Evolutionary conservation across 2,329 filamentous ascomycete species (phyloP).

Genomic region (Drechslerella dactyloides): DNA sequence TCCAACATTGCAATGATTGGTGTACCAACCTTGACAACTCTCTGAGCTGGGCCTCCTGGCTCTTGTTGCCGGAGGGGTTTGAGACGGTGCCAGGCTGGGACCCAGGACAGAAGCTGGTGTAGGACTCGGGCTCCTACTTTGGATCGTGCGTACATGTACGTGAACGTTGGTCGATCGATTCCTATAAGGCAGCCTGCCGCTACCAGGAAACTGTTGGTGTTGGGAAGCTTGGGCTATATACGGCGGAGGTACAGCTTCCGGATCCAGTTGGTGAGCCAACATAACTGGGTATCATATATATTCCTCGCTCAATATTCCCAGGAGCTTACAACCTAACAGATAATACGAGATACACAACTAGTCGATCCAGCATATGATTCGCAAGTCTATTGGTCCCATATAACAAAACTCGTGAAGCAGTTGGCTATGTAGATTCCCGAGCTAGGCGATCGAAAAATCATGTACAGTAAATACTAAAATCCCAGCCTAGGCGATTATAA

Average conservation of each 20-base stretch:
- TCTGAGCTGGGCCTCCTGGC: slow-evolving; percentile 14
- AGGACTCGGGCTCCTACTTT: slow-evolving; percentile 5
- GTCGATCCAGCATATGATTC: slow-evolving; percentile 4
- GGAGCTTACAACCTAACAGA: neutral
- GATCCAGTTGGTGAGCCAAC: neutral
- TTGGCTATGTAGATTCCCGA: neutral
- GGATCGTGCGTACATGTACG: neutral
- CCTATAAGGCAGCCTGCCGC: slow-evolving; percentile 26
- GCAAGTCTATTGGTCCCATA: slow-evolving; percentile 20
- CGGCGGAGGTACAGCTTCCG: neutral
- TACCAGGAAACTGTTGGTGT: slow-evolving; percentile 2
- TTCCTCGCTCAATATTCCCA: neutral
- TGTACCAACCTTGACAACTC: slow-evolving; percentile 33
- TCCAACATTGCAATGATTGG: neutral
- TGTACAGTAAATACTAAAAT: neutral
- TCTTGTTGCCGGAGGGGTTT: slow-evolving; percentile 8
- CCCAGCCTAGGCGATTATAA: neutral
- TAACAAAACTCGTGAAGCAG: slow-evolving; percentile 5
- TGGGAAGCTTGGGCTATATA: slow-evolving; percentile 15
- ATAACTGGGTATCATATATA: slow-evolving; percentile 4
- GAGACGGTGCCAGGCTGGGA: slow-evolving; percentile 7
- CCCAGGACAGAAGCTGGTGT: slow-evolving; percentile 3
- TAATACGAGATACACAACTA: slow-evolving; percentile 1
- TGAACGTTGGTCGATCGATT: slow-evolving; percentile 20
- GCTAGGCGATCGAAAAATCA: neutral